Percentiles rank a stretch among this genome's conserved stretches.
These are phyloP conservation scores for Pistacia vera DNA, from an alignment of 345 rosid genomes.

Conservation along the genomic window DNA sequence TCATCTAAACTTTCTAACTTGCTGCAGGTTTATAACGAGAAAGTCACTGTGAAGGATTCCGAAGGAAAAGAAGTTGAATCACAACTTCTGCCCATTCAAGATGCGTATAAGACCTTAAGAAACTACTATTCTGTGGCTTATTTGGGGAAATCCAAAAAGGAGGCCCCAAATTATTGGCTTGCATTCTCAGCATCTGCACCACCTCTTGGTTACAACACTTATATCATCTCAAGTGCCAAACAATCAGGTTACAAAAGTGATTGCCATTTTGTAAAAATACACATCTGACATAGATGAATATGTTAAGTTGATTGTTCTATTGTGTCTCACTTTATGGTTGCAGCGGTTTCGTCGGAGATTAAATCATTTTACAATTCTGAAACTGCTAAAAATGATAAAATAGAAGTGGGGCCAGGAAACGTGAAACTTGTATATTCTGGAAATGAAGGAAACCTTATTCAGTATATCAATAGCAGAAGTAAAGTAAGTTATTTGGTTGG, in stretches of 20 bases:
- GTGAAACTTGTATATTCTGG: conserved; percentile 48
- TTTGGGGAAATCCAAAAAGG: conserved; percentile 48
- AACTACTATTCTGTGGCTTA: conserved; percentile 50
- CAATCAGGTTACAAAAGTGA: conserved; percentile 36
- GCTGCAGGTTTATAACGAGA: conserved; percentile 51
- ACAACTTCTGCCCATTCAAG: conserved; percentile 57
- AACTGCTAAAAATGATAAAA: conserved; percentile 24
- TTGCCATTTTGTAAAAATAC: conserved; percentile 8
- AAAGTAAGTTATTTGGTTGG: conserved; percentile 34
- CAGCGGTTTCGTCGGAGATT: conserved; percentile 19
- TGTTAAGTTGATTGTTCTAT: neutral
- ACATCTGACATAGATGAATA: neutral
- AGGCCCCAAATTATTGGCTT: conserved; percentile 60
- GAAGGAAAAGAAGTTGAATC: conserved; percentile 55
- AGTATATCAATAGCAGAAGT: conserved; percentile 45
- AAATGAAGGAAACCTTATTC: conserved; percentile 43
- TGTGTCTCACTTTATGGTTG: conserved; percentile 1
- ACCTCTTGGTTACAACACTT: conserved; percentile 67
- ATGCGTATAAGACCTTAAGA: conserved; percentile 40
- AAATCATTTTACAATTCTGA: conserved; percentile 27
- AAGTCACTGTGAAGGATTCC: conserved; percentile 53
- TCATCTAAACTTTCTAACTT: conserved; percentile 10
- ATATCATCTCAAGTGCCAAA: conserved; percentile 48
- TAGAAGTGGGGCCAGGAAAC: conserved; percentile 65
- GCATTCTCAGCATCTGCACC: conserved; percentile 67